These are phyloP conservation scores for Globisporangium uncinulatum DNA, from an alignment of 352 stramenopile species.

Conservation along the genomic window DNA sequence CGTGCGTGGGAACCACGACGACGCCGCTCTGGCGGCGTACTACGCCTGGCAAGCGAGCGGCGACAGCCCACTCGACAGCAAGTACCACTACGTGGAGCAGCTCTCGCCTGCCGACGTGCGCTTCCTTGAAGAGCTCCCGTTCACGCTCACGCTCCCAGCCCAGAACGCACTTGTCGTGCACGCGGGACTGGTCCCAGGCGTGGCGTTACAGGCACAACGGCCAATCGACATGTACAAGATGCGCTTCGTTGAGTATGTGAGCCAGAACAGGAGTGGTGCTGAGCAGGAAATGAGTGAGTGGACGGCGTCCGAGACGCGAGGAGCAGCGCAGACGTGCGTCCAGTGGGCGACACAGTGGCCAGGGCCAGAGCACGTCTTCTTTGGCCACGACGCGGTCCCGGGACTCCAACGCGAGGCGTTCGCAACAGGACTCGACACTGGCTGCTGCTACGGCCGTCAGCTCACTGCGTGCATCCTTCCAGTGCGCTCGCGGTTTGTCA, in stretches of 20 bases:
- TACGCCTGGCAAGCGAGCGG: constrained; percentile 36
- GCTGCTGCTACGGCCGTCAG: constrained; percentile 85
- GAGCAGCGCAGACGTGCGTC: constrained; percentile 9
- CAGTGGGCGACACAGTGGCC: constrained; percentile 79
- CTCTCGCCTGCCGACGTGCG: constrained; percentile 51
- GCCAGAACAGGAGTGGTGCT: constrained; percentile 14
- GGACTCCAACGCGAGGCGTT: constrained; percentile 86
- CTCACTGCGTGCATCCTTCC: constrained; percentile 88
- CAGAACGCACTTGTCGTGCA: constrained; percentile 64
- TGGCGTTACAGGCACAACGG: constrained; percentile 77
- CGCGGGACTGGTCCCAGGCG: constrained; percentile 52
- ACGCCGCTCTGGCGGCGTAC: constrained; percentile 55
- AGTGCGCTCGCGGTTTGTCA: constrained; percentile 15
- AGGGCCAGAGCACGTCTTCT: constrained; percentile 81
- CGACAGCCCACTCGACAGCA: constrained; percentile 7
- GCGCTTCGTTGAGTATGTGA: constrained; percentile 49
- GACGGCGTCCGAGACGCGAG: constrained; percentile 27
- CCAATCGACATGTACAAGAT: constrained; percentile 93
- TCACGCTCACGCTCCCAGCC: constrained; percentile 60
- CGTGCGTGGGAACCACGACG: constrained; percentile 80
- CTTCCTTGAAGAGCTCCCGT: constrained; percentile 75
- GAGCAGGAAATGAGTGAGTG: constrained; percentile 10
- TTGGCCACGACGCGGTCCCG: constrained; percentile 87
- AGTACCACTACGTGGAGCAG: constrained; percentile 67
- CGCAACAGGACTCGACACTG: constrained; percentile 89